Base-by-base conservation (phyloP, 805 yeast genomes). In the Dipodascopsis uninucleata region DNA sequence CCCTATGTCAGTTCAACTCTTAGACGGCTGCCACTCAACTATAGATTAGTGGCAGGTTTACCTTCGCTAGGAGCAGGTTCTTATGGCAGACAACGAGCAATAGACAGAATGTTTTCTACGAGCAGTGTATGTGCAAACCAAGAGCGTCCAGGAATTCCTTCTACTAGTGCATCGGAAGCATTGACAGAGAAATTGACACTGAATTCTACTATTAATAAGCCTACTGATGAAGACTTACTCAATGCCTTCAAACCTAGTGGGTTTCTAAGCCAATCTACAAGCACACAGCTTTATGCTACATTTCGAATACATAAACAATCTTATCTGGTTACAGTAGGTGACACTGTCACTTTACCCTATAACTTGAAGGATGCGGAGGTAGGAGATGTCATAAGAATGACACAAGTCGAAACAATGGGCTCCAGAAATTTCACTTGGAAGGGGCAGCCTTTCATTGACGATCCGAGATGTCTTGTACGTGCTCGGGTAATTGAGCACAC, bases 241-340 rank as follows among this genome's bases (percentile, higher is more conserved):
- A 31, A 28, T 5, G 55, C 49, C 3, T 50, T 50, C 33, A 36
- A 35, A 12, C 12, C 41, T 8, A 45, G 39, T 33, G 14, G 31
- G 4, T 36, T 26, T n/a, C 10, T 38, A 5, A 23, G 35, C 23
- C 47, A 45, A 23, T 31, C 53, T 21, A 24, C 46, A 18, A 24
- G 21, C 22, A 47, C 47, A 7, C 76, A 81, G 39, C 66, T 90
- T 25, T 93, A 87, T 61, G 97, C 97, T 36, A 72, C 85, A 6
- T 75, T 90, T 55, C 79, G 78, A 56, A 76, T 93, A 29, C 93
- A 87, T 69, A 78, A 82, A 65, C 79, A 87, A 65, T 86, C 93
- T 33, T 88, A 85, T 60, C 70, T 93, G 50, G 93, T 93, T 14
- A 88, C 97, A 21, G 78, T 81, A 55, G 99, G 99, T 18, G 99